Evolutionary conservation across 2,329 filamentous ascomycete species (phyloP), one percentile per base, ranked within the genome.

Genomic region (Monilinia vaccinii-corymbosi): DNA sequence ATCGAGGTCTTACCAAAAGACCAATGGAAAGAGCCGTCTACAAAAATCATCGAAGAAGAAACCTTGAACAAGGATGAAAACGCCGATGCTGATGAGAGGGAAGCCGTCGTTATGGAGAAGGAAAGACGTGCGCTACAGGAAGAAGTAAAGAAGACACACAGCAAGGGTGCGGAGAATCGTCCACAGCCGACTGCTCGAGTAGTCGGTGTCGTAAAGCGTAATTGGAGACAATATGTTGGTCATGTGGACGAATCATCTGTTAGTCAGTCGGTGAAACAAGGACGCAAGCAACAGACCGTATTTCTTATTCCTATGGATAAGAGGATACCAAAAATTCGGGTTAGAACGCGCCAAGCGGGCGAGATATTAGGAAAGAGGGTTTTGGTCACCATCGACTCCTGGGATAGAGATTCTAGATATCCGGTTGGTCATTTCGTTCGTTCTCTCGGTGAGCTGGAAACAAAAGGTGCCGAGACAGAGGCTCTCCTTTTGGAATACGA

Each of bases 261-360:
- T 52, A 87, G 86, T 69, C 83, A 86, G 57, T 82, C 85, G 3
- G 82, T 83, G 2, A 87, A 85, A 62, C 87, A 91, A 67, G 91
- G 90, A 34, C 83, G 91, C 61, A 88, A 88, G 68, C 91, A 95
- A 71, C 91, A 97, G 71, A 95, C 84, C 18, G 91, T 99, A 16
- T 99, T 99, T 74, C 80, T 99, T 21, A 85, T 97, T 52, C 92
- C 94, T 4, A 97, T 99, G 93, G 93, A 99, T 75, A 97, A 96
- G 78, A 88, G 91, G 69, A 89, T 99, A 25, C 94, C 94, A 2
- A 99, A 97, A 77, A 97, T 99, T 68, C 85, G 91, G 49, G 85
- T 99, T 58, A 86, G 92, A 55, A 97, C 94, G 13, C 83, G 94
- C 56, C 94, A 97, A 74, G 92, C 91, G 28, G 85, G 85, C 18